Evolutionary conservation across 345 rosid species (phyloP).

Genomic region (Eucalyptus lansdowneana): DNA sequence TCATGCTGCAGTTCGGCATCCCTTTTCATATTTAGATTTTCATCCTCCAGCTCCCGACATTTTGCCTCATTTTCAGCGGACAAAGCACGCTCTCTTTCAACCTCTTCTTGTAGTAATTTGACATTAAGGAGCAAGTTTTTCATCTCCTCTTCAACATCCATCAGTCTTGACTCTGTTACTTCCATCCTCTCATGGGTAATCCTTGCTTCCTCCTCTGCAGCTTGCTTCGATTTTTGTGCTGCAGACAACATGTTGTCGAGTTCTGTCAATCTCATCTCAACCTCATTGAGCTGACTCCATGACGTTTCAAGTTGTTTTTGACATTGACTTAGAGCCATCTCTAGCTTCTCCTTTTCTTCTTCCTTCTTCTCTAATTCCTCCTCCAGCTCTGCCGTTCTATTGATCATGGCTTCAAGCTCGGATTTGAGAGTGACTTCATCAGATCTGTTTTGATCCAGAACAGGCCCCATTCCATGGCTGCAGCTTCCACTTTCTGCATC

Average conservation of each 20-base stretch:
- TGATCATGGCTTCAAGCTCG: slow-evolving; percentile 35
- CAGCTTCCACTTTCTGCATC: slow-evolving; percentile 25
- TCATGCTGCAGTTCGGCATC: slow-evolving; percentile 25
- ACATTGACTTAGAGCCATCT: slow-evolving; percentile 31
- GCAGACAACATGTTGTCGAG: background rate
- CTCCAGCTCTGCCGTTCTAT: slow-evolving; percentile 45
- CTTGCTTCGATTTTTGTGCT: slow-evolving; percentile 20
- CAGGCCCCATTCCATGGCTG: slow-evolving; percentile 7
- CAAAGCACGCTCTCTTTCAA: background rate
- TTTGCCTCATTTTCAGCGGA: background rate
- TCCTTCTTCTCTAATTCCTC: slow-evolving; percentile 40
- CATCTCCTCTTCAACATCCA: slow-evolving; percentile 35
- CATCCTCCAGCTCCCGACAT: slow-evolving; percentile 36
- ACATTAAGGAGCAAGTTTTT: slow-evolving; percentile 31
- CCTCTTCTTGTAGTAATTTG: slow-evolving; percentile 24
- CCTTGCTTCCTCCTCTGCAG: slow-evolving; percentile 30
- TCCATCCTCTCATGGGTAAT: slow-evolving; percentile 22
- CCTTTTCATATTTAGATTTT: slow-evolving; percentile 34
- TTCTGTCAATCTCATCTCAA: slow-evolving; percentile 18
- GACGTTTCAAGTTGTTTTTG: slow-evolving; percentile 32
- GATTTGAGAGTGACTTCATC: slow-evolving; percentile 16
- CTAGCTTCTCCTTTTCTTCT: slow-evolving; percentile 41
- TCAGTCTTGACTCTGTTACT: slow-evolving; percentile 37
- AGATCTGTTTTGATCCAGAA: slow-evolving; percentile 12
- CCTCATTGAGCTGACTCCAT: slow-evolving; percentile 24